Base-by-base conservation (phyloP, 768 basidiomycete genomes). In the Suillus weaverae region DNA sequence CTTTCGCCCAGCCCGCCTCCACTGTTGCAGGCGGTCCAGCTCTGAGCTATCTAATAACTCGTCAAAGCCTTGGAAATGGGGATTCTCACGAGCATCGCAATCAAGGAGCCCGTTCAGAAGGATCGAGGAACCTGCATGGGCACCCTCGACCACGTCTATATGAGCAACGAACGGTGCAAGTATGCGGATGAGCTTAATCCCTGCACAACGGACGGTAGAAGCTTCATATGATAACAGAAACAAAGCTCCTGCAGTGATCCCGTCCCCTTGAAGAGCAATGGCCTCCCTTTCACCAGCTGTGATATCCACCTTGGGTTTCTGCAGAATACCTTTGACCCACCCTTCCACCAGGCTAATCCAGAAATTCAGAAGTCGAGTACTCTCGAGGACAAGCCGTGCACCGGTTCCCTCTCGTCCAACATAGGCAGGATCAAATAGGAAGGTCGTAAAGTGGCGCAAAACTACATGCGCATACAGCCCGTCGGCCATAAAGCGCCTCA, bases 401-500 rank as follows among this genome's bases (percentile, higher is more conserved):
- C 86, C 85, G 8, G 86, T 79, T n/a, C 85, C 83, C 64, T 92
- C 91, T 54, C 85, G 82, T 14, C 85, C 78, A 30, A 93, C 83
- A 54, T 83, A 80, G 30, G 79, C 77, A 3, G 92, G 86, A 63
- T 87, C 87, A 76, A 95, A 95, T 46, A 97, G 76, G 72, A 91
- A 91, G 39, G 83, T 77, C 10, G 87, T 87, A 73, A 89, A 90
- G 39, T 84, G 83, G 18, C 84, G 80, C 18, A 94, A 77, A 14
- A 95, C 85, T 3, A 78, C 78, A 32, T 83, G 76, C 1, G 86
- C 85, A 67, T 89, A 81, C 0, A 75, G 61, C 0, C 83, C 78
- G 62, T 93, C 86, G 6, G 81, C 78, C 81, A 90, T 89, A 67
- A 95, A 86, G 30, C 95, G 85, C 64, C 85, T 87, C 68, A 97